Evolutionary conservation across 2,329 filamentous ascomycete species (phyloP), one percentile per base, ranked within the genome.

Genomic region (Botryotinia narcissicola): DNA sequence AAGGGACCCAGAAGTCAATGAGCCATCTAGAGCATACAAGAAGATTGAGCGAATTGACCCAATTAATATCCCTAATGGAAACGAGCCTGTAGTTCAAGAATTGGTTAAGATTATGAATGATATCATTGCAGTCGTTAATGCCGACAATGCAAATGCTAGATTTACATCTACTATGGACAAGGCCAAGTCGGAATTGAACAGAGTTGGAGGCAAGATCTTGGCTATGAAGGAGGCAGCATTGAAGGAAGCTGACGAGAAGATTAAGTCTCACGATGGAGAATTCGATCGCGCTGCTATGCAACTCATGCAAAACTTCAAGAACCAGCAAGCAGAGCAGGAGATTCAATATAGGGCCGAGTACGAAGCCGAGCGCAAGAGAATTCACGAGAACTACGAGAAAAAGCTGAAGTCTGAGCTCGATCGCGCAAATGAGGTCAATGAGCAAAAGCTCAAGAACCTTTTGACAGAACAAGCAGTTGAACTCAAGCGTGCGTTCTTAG

Each of bases 91-190:
- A 51, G 93, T 98, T 35, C 94, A 98, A 83, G 94, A 98, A 80
- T 87, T 99, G 9, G 94, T 97, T 74, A 95, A 93, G 84, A 95
- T 97, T 84, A 88, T 99, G 79, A 99, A 99, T 84, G 94, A 97
- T 82, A 92, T 99, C 79, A 97, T 99, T 81, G 91, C 93, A 14
- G 93, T 97, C 64, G 91, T 98, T 81, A 97, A 98, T 82, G 92
- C 93, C 73, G 95, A 97, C 81, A 89, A 91, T 75, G 89, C 93
- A 73, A 89, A 91, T 75, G 87, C 87, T 78, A 94, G 92, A 82
- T 97, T 96, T 83, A 90, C 89, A 70, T 87, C 89, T 4, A 91
- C 94, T 1, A 90, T 99, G 74, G 85, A 88, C 78, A 95, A 96
- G 85, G 95, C 95, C 75, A 98, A 98, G 87, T 86, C 87, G 71